Conservation (phyloP, 2,329 filamentous ascomycete species). For the Aspergillus novofumigatus region DNA sequence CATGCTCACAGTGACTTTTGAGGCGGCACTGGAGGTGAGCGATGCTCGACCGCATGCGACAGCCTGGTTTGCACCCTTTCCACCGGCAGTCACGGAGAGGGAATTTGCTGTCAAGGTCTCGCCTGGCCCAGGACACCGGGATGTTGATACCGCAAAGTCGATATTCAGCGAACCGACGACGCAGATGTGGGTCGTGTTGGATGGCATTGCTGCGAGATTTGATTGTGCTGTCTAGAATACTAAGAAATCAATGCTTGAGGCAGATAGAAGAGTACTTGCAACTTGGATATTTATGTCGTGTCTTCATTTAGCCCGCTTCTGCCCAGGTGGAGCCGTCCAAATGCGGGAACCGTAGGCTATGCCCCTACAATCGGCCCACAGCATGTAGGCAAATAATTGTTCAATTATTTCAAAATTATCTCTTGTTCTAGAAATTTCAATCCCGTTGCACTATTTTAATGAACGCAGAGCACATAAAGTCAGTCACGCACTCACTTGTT, state of each 20-base stretch:
- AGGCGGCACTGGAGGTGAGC: constrained; percentile 51
- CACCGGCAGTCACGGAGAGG: constrained; percentile 48
- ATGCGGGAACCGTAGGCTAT: not conserved
- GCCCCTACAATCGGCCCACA: not conserved
- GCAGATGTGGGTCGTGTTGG: constrained; percentile 49
- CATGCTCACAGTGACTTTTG: constrained; percentile 55
- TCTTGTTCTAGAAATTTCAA: no score
- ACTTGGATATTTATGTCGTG: not conserved
- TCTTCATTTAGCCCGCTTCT: not conserved
- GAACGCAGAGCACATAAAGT: no score
- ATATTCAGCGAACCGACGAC: constrained; percentile 86
- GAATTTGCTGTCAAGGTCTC: constrained; percentile 75
- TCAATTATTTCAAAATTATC: no score
- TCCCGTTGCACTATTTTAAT: no score
- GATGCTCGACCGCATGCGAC: not conserved
- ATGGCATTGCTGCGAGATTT: not conserved
- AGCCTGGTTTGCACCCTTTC: not conserved
- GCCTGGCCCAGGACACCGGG: constrained; percentile 71
- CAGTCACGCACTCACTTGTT: no score
- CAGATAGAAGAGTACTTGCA: not conserved
- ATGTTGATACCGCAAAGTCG: constrained; percentile 77
- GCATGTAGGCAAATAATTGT: no score
- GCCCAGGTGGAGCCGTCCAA: not conserved
- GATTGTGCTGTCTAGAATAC: no score
- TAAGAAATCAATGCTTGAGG: no score